Base-by-base conservation (phyloP, 257 asterid genomes). In the Ligustrum vulgare region DNA sequence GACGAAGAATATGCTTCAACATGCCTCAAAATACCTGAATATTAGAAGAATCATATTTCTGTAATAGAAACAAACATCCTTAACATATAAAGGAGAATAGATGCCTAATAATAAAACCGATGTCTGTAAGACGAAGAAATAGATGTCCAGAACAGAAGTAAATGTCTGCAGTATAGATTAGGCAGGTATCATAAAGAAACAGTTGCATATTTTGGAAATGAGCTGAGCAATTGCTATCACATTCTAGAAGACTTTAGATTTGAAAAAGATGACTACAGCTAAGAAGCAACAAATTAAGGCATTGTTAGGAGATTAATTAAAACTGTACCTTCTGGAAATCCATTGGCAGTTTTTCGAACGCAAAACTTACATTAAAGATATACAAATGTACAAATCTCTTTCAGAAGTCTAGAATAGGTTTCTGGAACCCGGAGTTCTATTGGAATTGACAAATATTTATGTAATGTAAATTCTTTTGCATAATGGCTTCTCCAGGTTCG, bases 401-500 rank as follows among this genome's bases (percentile, higher is more conserved):
- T 39, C 13, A 39, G 45, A 39, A 39, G 45, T 10, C 45, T 39
- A 7, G 13, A 39, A 8, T 39, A 0, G 45, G 45, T 39, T 39
- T 39, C 11, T 39, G 45, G 45, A 39, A 39, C 45, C 11, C 9
- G 45, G 45, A 39, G 12, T 9, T 39, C 45, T 39, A 39, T 13
- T 7, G 45, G 45, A 39, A 39, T 39, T 39, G 13, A 9, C 13
- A 4, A 7, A 6, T 37, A 37, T 37, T 37, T 37, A 4, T 39
- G 9, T 39, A 39, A 8, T 15, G 34, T 37, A 31, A 62, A 35
- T 71, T 15, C 35, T 15, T 11, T 45, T 2, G 56, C 51, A 32
- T 28, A 47, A 34, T 70, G 58, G 39, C 60, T 72, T 84, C 82
- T 73, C 65, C 80, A 94, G 99, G 99, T 94, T 67, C 98, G 97